A percentile compares a stretch with the other conserved stretches of the same genome.
Conservation (phyloP, 2,329 filamentous ascomycete species). For the Epichloe sp. region DNA sequence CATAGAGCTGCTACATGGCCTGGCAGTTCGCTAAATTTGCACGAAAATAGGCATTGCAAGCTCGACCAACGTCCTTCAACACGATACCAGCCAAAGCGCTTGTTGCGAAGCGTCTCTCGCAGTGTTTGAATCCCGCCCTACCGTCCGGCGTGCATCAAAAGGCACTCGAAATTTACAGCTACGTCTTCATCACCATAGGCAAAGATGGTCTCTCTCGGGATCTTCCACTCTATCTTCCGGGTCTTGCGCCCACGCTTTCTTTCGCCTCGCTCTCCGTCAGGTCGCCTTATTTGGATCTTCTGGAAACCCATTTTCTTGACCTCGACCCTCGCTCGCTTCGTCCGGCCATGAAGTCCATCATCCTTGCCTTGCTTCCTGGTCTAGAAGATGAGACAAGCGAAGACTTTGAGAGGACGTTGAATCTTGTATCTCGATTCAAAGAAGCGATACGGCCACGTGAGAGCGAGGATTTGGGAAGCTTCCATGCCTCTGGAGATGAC, state of each 20-base stretch:
- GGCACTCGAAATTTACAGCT: conserved; percentile 82
- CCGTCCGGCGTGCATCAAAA: conserved; percentile 98
- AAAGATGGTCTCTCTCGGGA: conserved; percentile 69
- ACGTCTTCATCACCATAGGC: conserved; percentile 78
- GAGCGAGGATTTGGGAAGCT: conserved; percentile 36
- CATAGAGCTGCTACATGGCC: not conserved
- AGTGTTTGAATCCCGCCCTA: conserved; percentile 86
- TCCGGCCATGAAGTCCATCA: conserved; percentile 79
- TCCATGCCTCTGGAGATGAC: conserved; percentile 53
- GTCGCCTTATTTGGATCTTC: conserved; percentile 68
- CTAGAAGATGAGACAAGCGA: conserved; percentile 94
- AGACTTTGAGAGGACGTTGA: conserved; percentile 82
- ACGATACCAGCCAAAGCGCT: conserved; percentile 69
- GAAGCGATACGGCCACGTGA: conserved; percentile 44
- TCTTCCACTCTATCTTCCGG: conserved; percentile 77
- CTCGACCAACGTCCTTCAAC: conserved; percentile 58
- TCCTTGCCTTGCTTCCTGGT: conserved; percentile 79
- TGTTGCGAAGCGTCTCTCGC: conserved; percentile 81
- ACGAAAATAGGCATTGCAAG: conserved; percentile 61
- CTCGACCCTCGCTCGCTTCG: conserved; percentile 60
- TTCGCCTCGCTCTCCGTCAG: conserved; percentile 91
- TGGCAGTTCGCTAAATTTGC: not conserved
- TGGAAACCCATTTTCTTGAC: conserved; percentile 67
- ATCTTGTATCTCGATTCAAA: conserved; percentile 67
- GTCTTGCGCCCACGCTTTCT: conserved; percentile 75